Evolutionary conservation across 768 basidiomycete genomes (phyloP).

Genomic region (Tylopilus felleus): DNA sequence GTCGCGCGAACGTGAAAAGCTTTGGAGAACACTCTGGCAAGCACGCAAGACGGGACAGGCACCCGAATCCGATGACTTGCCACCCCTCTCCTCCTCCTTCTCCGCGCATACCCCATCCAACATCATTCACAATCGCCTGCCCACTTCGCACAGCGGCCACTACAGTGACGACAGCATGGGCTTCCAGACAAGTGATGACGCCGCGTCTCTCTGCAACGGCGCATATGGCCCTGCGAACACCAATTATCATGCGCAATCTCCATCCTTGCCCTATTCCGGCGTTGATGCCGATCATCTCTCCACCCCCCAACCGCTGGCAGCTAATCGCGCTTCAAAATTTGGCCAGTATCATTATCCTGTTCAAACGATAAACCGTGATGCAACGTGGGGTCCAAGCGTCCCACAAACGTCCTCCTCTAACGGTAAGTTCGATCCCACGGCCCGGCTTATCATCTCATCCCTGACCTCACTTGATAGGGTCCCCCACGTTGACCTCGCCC

Average conservation of each 20-base stretch:
- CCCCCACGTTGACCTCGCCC: conserved; percentile 47
- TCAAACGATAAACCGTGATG: conserved; percentile 33
- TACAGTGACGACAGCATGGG: conserved; percentile 41
- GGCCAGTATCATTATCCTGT: conserved; percentile 44
- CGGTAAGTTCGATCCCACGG: conserved; percentile 27
- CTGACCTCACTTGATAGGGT: conserved; percentile 47
- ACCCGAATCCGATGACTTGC: conserved; percentile 50
- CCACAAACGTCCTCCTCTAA: conserved; percentile 32
- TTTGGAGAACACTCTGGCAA: conserved; percentile 69
- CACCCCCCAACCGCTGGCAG: conserved; percentile 24
- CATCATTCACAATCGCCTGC: conserved; percentile 35
- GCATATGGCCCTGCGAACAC: conserved; percentile 42
- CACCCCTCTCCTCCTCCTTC: conserved; percentile 46
- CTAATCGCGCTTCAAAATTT: conserved; percentile 52
- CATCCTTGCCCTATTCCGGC: conserved; percentile 39
- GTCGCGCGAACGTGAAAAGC: conserved; percentile 67
- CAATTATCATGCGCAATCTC: conserved; percentile 45
- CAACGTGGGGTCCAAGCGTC: conserved; percentile 27
- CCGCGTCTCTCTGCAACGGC: conserved; percentile 40
- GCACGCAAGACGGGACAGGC: conserved; percentile 55
- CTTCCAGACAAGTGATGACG: conserved; percentile 50
- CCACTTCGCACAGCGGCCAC: conserved; percentile 35
- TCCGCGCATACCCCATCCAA: conserved; percentile 32
- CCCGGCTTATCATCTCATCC: conserved; percentile 26
- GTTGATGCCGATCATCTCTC: conserved; percentile 33